Evolutionary conservation across 371 early-diverging fungal species (phyloP).

Genomic region (Apophysomyces elegans): DNA sequence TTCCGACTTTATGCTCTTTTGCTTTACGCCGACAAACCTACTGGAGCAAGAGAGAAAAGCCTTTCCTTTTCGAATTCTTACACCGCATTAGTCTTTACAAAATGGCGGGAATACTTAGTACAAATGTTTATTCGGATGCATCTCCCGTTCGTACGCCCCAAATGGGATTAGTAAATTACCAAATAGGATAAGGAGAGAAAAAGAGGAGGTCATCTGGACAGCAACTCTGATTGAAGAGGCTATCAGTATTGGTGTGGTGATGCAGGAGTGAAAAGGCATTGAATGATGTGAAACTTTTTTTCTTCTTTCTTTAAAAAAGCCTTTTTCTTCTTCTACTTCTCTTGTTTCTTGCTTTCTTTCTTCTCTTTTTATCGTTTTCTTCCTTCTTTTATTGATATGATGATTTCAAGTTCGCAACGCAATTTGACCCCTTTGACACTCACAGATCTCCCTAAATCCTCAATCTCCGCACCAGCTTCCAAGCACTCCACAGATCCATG

Average conservation of each 20-base stretch:
- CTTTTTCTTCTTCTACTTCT: constrained; percentile 11
- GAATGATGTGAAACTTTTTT: background rate
- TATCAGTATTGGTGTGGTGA: constrained; percentile 7
- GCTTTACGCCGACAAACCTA: background rate
- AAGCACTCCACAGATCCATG: constrained; percentile 8
- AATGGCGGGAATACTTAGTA: constrained; percentile 2
- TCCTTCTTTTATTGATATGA: background rate
- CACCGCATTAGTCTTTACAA: constrained; percentile 1
- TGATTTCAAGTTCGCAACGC: constrained; percentile 13
- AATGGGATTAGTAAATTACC: background rate
- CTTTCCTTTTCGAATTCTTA: background rate
- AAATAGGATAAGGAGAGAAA: constrained; percentile 3
- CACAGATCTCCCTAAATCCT: constrained; percentile 8
- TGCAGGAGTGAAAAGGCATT: constrained; percentile 6
- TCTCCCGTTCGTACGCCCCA: background rate
- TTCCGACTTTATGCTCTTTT: background rate
- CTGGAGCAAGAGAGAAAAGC: too few species aligned
- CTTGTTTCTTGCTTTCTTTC: background rate
- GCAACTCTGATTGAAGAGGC: background rate
- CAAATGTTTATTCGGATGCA: constrained; percentile 9
- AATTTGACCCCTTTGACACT: constrained; percentile 11
- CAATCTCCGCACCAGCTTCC: constrained; percentile 11
- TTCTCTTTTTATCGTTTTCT: constrained; percentile 12
- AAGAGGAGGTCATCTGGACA: constrained; percentile 8
- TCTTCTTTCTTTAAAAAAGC: background rate